Conservation (phyloP, 345 rosid species). For the Physaria fendleri region DNA sequence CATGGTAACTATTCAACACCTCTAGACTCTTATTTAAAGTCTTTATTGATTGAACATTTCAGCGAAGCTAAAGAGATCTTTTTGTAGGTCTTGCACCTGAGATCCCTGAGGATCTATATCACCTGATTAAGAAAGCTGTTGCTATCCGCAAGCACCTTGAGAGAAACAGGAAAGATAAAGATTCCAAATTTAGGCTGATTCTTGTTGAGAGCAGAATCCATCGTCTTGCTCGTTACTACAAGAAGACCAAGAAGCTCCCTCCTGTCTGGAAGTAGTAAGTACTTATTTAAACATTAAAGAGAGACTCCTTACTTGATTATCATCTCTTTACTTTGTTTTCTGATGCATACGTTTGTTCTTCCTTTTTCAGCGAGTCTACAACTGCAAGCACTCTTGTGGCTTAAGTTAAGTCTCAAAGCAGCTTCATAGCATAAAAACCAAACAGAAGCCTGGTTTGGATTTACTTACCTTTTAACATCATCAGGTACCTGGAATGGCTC, state of each 20-base stretch:
- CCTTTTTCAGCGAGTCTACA: conserved; percentile 47
- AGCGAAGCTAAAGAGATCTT: not conserved
- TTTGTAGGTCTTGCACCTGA: conserved; percentile 75
- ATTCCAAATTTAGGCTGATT: conserved; percentile 82
- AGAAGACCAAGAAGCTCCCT: conserved; percentile 93
- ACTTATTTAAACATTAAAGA: too few relatives aligned
- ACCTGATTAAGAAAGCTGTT: conserved; percentile 86
- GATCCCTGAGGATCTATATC: conserved; percentile 87
- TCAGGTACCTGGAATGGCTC: conserved; percentile 97
- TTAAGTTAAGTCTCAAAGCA: too few relatives aligned
- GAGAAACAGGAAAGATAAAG: conserved; percentile 96
- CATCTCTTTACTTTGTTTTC: not conserved
- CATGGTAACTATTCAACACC: conserved; percentile 33
- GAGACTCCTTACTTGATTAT: not conserved
- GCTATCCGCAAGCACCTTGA: conserved; percentile 93
- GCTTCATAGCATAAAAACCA: not conserved
- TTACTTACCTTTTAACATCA: conserved; percentile 73
- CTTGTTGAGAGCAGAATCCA: conserved; percentile 93
- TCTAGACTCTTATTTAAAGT: not conserved
- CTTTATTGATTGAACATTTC: not conserved
- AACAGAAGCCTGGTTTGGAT: not conserved
- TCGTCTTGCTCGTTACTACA: conserved; percentile 90
- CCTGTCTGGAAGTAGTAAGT: conserved; percentile 92
- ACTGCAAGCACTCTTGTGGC: conserved; percentile 70
- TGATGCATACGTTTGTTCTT: not conserved